phyloP scores from a whole-genome alignment of 23 red algal species.

The Gracilaria domingensis region DNA sequence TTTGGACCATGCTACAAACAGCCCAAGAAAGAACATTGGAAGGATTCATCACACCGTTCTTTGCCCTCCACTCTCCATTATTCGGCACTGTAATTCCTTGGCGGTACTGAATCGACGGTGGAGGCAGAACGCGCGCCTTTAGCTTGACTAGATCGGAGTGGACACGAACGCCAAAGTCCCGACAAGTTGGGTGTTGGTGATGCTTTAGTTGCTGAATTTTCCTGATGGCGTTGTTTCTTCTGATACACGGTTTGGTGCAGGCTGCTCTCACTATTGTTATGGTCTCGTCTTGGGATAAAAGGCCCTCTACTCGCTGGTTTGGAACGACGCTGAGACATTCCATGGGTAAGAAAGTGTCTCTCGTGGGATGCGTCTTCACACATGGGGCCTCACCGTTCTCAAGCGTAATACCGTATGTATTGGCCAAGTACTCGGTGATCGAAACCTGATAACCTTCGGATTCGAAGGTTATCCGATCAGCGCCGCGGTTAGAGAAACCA shows the following conservation, averaged over 20 bases:
- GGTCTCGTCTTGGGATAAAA: constrained; percentile 52
- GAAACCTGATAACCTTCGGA: constrained; percentile 43
- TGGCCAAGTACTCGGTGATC: constrained; percentile 57
- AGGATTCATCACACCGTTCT: background rate
- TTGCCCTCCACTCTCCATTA: constrained; percentile 57
- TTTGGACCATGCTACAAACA: background rate
- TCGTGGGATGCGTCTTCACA: constrained; percentile 57
- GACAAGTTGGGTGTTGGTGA: constrained; percentile 19
- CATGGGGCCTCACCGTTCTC: constrained; percentile 33
- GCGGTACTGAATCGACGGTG: constrained; percentile 31
- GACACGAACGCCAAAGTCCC: constrained; percentile 55
- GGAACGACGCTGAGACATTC: constrained; percentile 54
- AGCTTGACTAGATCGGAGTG: constrained; percentile 13
- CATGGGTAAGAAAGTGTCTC: constrained; percentile 60
- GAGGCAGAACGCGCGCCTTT: constrained; percentile 50
- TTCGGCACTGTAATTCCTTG: constrained; percentile 8
- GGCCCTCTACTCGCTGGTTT: constrained; percentile 59
- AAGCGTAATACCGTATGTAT: constrained; percentile 32
- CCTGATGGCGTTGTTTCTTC: background rate
- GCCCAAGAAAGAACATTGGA: constrained; percentile 44
- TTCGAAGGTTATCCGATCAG: constrained; percentile 57
- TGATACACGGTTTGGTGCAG: constrained; percentile 16
- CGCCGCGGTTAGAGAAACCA: constrained; percentile 59
- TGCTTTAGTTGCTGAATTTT: constrained; percentile 39
- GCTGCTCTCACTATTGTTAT: constrained; percentile 44